Evolutionary conservation across 495 filamentous ascomycete genomes (phyloP).

Genomic region (Penicillium egyptiacum): DNA sequence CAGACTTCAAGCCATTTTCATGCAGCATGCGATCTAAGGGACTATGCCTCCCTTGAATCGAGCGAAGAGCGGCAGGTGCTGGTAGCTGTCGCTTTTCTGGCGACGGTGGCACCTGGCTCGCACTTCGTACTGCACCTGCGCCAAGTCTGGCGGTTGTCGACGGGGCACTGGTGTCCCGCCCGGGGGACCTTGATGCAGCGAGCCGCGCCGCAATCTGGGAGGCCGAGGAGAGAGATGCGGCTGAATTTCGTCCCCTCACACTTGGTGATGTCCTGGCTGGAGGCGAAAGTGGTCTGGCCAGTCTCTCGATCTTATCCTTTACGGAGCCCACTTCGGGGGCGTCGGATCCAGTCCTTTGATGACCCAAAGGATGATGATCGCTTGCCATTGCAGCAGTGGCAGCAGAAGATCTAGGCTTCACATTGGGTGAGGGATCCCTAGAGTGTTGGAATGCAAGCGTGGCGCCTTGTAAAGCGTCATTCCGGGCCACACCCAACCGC

Average conservation of each 20-base stretch:
- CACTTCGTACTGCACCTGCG: slow-evolving; percentile 25
- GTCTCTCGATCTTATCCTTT: slow-evolving; percentile 43
- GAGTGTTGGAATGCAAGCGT: slow-evolving; percentile 37
- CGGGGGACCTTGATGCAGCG: slow-evolving; percentile 35
- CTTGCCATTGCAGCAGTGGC: slow-evolving; percentile 22
- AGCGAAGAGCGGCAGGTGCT: slow-evolving; percentile 20
- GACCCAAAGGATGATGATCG: slow-evolving; percentile 20
- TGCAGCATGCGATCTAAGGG: slow-evolving; percentile 19
- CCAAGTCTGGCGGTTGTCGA: slow-evolving; percentile 21
- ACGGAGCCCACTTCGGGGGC: slow-evolving; percentile 42
- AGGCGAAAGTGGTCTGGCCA: slow-evolving; percentile 24
- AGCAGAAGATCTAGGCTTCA: slow-evolving; percentile 17
- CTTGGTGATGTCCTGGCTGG: slow-evolving; percentile 6
- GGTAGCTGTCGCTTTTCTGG: slow-evolving; percentile 16
- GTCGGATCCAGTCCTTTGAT: slow-evolving; percentile 23
- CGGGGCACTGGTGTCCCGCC: slow-evolving; percentile 12
- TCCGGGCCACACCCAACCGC: slow-evolving; percentile 29
- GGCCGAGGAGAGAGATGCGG: slow-evolving; percentile 21
- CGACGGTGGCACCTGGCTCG: slow-evolving; percentile 19
- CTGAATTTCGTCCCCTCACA: slow-evolving; percentile 14
- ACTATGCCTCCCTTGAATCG: slow-evolving; percentile 2
- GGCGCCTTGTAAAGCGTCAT: slow-evolving; percentile 40
- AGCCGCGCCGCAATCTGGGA: slow-evolving; percentile 42
- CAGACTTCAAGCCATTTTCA: slow-evolving; percentile 15
- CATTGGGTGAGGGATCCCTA: slow-evolving; percentile 19